Evolutionary conservation across 345 rosid species (phyloP), one percentile per base, ranked within the genome.

Genomic region (Zanthoxylum bungeanum): DNA sequence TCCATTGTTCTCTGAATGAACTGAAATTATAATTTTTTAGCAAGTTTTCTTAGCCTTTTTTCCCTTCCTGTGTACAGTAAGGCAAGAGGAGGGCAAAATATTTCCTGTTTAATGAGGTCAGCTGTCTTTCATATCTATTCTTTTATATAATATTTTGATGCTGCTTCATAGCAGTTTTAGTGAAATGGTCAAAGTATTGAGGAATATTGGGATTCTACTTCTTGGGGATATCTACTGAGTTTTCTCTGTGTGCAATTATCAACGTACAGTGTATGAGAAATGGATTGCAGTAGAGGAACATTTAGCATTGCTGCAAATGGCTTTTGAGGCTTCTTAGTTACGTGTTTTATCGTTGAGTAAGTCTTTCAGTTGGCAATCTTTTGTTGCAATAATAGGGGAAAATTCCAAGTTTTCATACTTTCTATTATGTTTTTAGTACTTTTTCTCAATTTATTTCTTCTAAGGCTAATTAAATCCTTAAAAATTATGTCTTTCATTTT

Each of bases 31-130:
- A 24, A 34, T n/a, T 30, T n/a, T 9, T 49, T 39, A 21, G 44
- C 60, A 9, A 53, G 22, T 70, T 61, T 16, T 55, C 37, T 1
- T 9, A 52, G 30, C 19, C 22, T 42, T 47, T 55, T 30, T 4
- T 37, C n/a, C 55, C 65, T 17, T 46, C 46, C 59, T 73, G 66
- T 83, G 83, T 89, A 95, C 98, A 85, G 68, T 95, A 55, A 82
- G 86, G 61, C 84, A 85, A 60, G 89, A 70, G 70, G 95, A 94
- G 80, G n/a, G 83, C 89, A 64, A 96, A 94, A 83, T 98, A 95
- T 83, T 88, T 89, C 77, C 81, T 82, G 77, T 95, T 95, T 82
- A 95, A 92, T 74, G 85, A 88, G 93, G 97, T 94, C 66, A n/a
- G 80, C n/a, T n/a, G n/a, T n/a, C n/a, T n/a, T n/a, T n/a, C n/a